Evolutionary conservation across 177 flowering plant species (phyloP), one percentile per base, ranked within the genome.

Genomic region (Vitis hybrid): DNA sequence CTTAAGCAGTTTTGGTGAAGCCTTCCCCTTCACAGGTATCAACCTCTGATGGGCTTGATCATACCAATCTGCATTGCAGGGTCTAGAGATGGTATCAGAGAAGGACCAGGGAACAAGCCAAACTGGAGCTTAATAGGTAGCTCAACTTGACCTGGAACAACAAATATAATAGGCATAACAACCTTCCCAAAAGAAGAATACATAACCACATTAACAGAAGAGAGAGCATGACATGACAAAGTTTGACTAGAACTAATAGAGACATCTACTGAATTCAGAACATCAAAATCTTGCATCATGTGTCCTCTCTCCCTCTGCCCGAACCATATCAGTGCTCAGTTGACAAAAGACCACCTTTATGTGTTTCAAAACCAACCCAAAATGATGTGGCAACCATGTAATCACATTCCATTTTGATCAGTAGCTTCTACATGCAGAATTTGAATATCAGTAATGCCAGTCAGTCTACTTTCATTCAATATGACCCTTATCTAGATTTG

Each of bases 11-110:
- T 22, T 2, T 22, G 26, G 26, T 22, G 26, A 22, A 22, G 26
- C 26, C 26, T 22, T 22, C 26, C 26, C 26, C 26, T 22, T 22
- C 26, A 22, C 26, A 22, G 26, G 26, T 22, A 22, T 22, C 26
- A 22, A 22, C 26, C 26, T 22, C 2, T 22, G 26, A 22, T 22
- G 26, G 26, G 26, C 26, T 22, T 22, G 26, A 22, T 22, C 26
- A 22, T 22, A 22, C 99, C 99, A 77, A 95, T 93, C 80, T 95
- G 98, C 80, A 95, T 91, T 29, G 99, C 93, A 56, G 96, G 98
- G 70, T 93, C 88, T 15, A 94, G 97, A 66, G 99, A 87, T 70
- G 97, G 96, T 70, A 93, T 89, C 78, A 93, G 69, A 63, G 99
- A 83, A 62, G 94, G 97, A 56, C 97, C 96, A 66, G 94, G 86